Conservation (phyloP, 208 protist species). For the Crithidia expoeki region DNA sequence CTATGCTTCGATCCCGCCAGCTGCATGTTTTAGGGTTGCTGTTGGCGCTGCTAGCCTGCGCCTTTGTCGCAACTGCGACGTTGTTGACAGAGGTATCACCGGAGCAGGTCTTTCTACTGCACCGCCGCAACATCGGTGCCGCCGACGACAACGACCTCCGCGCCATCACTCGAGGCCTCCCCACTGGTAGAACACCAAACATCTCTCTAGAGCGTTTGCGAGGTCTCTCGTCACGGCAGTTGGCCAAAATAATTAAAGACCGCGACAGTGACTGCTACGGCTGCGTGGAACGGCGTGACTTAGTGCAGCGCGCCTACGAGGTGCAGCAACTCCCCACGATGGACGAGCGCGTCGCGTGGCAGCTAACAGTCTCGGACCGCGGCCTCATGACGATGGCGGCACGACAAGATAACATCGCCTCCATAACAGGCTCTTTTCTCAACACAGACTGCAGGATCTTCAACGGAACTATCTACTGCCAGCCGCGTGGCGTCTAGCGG, state of each 20-base stretch:
- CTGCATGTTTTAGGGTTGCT: background rate
- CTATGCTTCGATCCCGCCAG: background rate
- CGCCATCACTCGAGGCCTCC: constrained; percentile 37
- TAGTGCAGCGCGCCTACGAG: constrained; percentile 42
- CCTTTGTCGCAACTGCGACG: constrained; percentile 5
- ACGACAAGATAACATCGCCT: constrained; percentile 22
- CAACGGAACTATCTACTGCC: constrained; percentile 32
- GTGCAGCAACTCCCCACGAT: constrained; percentile 35
- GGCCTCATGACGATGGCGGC: constrained; percentile 19
- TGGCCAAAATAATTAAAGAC: constrained; percentile 49
- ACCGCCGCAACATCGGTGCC: constrained; percentile 33
- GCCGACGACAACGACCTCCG: constrained; percentile 21
- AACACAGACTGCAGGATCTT: constrained; percentile 27
- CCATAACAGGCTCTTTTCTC: constrained; percentile 22
- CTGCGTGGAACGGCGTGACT: constrained; percentile 50
- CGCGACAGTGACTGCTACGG: constrained; percentile 40
- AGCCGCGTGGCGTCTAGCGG: constrained; percentile 15
- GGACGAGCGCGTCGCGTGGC: constrained; percentile 49
- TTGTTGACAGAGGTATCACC: constrained; percentile 40
- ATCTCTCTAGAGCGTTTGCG: constrained; percentile 17
- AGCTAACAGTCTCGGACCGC: constrained; percentile 43
- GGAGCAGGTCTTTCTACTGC: constrained; percentile 51
- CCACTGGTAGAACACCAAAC: constrained; percentile 14
- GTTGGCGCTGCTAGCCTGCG: background rate
- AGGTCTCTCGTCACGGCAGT: constrained; percentile 28